Conservation (phyloP, 1,284 basidiomycete genomes). For the Sanghuangporus baumii region DNA sequence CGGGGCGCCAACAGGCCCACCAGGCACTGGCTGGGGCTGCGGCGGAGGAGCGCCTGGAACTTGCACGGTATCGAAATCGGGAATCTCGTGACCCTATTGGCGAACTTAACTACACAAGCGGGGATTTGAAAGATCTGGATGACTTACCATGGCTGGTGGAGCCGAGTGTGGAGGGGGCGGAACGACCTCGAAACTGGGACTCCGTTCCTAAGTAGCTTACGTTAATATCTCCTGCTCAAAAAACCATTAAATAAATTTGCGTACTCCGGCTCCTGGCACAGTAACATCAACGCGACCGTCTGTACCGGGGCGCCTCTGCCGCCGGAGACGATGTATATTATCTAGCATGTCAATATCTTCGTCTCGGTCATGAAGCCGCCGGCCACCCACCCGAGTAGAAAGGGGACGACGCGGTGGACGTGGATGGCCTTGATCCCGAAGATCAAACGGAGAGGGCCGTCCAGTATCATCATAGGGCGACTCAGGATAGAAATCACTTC, state of each 20-base stretch:
- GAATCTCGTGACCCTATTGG: not conserved
- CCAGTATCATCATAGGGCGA: not conserved
- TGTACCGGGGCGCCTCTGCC: not conserved
- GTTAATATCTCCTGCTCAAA: not conserved
- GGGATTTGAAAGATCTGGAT: too few relatives aligned
- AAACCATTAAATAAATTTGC: not conserved
- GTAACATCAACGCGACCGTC: conserved; percentile 13
- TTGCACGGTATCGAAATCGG: not conserved
- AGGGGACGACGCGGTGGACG: not conserved
- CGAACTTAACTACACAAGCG: too few relatives aligned
- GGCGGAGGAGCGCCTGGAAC: not conserved
- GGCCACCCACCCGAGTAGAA: not conserved
- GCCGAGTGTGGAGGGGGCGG: conserved; percentile 4
- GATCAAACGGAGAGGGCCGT: not conserved
- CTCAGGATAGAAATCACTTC: not conserved
- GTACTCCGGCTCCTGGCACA: not conserved
- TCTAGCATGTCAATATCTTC: conserved; percentile 15
- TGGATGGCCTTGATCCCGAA: not conserved
- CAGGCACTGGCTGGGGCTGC: not conserved
- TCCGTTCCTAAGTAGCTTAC: not conserved
- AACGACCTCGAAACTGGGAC: not conserved
- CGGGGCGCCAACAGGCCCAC: not conserved
- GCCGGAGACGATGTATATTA: conserved; percentile 1
- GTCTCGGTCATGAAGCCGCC: not conserved
- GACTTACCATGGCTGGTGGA: not conserved